Evolutionary conservation across 192 early-diverging fungal genomes (phyloP), one percentile per base, ranked within the genome.

Genomic region (Entomortierella chlamydospora): DNA sequence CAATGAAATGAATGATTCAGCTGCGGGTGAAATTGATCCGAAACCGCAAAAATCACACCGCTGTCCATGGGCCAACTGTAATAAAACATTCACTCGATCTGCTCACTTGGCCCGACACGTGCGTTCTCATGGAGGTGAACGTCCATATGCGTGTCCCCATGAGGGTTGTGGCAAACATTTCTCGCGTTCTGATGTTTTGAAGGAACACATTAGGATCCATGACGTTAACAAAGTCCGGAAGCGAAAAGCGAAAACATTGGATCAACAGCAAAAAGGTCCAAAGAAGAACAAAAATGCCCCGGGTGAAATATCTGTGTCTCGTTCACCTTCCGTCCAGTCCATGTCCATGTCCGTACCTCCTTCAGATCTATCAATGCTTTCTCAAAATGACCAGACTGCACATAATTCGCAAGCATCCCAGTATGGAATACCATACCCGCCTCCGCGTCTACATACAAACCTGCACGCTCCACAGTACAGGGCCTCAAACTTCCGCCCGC

Each of bases 61-160:
- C 37, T 79, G 76, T 42, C 76, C 76, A 10, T 79, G 76, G 76
- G 62, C 61, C 26, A 79, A 79, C 30, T 79, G 76, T 58, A 66
- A 73, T 42, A 82, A 73, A 49, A 82, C 67, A 0, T 82, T 82
- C 41, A 82, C 80, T 1, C 80, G 72, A 20, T 73, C 80, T 2
- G 80, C 71, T 23, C 71, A 97, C 72, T 84, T 95, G 49, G 96
- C 95, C 76, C 92, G 96, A 26, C 93, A 94, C 73, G 87, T 89
- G 65, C 90, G 90, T 55, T 76, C 93, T n/a, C 93, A 95, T 55
- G 89, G 89, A 39, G 91, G 91, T 26, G 84, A 90, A 51, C 87
- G 90, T 65, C 93, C 93, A 11, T 91, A 90, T 65, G 89, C 85
- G 17, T 95, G 93, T 64, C 76, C 76, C 29, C 68, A 70, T 4